phyloP scores from a whole-genome alignment of 441 rosid species.

The Lepidium campestre region DNA sequence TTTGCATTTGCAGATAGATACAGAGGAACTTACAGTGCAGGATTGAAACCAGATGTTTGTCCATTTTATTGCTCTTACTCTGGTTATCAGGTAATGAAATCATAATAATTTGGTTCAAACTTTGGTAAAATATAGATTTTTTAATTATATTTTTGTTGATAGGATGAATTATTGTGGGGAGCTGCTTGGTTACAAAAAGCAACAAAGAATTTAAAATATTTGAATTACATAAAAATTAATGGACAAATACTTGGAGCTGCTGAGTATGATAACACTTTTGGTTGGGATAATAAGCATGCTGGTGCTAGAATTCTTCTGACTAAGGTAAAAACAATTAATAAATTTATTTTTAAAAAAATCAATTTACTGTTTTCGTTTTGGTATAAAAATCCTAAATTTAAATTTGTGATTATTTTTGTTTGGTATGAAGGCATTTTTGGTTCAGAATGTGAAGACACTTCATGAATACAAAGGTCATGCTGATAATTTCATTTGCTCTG shows the following conservation, averaged over 20 bases:
- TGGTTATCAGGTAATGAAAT: conserved; percentile 65
- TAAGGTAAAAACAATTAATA: conserved; percentile 26
- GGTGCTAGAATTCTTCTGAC: conserved; percentile 72
- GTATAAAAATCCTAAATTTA: not conserved
- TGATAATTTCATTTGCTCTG: conserved; percentile 68
- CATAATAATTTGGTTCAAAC: not conserved
- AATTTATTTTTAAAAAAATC: not conserved
- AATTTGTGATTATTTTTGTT: not conserved
- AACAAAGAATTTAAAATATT: conserved; percentile 50
- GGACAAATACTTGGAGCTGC: conserved; percentile 64
- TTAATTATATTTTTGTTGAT: not conserved
- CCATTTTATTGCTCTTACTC: conserved; percentile 74
- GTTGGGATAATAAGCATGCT: conserved; percentile 75
- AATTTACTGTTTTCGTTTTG: not conserved
- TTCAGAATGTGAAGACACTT: conserved; percentile 49
- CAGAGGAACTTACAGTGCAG: conserved; percentile 66
- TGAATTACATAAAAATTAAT: conserved; percentile 51
- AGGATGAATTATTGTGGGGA: conserved; percentile 79
- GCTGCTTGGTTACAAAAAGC: conserved; percentile 80
- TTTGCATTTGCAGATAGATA: conserved; percentile 63
- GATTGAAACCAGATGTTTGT: conserved; percentile 48
- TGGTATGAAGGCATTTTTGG: conserved; percentile 46
- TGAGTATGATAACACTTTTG: conserved; percentile 58
- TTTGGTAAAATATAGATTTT: not conserved
- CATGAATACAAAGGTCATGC: conserved; percentile 73